Evolutionary conservation across 306 rosid species (phyloP), one percentile per base, ranked within the genome.

Genomic region (Fagus sylvatica): DNA sequence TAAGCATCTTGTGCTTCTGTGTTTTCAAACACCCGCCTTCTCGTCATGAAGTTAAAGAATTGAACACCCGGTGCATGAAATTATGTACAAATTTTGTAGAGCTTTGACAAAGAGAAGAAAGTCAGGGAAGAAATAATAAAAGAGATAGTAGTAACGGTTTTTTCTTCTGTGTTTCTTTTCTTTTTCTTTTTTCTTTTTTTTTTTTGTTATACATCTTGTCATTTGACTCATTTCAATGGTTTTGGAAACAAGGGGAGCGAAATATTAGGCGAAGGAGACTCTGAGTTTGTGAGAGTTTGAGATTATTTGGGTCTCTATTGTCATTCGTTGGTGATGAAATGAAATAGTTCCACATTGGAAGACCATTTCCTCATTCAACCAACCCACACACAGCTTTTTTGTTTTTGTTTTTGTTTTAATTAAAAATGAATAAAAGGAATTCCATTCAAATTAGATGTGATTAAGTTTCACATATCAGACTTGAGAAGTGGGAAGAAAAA

Each of bases 201-300:
- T 41, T 80, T 77, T 74, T 79, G 77, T 46, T 72, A 28, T 11
- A 75, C 78, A 57, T 76, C 54, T 74, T 73, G 79, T 19, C 55
- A 37, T 78, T 76, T 78, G 33, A 72, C 67, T 53, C 16, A 4
- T 61, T 73, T 59, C 46, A 7, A 39, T 66, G 68, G 66, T 66
- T 17, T 59, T 72, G 76, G 46, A 53, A 16, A 30, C 1, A 12
- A 46, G 65, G 74, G 56, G 9, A 54, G 32, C 90, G 87, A 19
- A 79, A 71, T 81, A 41, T 72, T 11, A 60, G 93, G 84, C 87
- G 81, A 79, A 68, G n/a, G 61, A 66, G 3, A 72, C 90, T 84
- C 93, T 80, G 28, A 71, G 69, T 78, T 80, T 53, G 51, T 46
- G 51, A 46, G 28, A 22, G 28, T 22, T 22, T 22, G 28, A 22